Conservation (phyloP, 164 flowering plant species). For the Hamamelis virginiana region DNA sequence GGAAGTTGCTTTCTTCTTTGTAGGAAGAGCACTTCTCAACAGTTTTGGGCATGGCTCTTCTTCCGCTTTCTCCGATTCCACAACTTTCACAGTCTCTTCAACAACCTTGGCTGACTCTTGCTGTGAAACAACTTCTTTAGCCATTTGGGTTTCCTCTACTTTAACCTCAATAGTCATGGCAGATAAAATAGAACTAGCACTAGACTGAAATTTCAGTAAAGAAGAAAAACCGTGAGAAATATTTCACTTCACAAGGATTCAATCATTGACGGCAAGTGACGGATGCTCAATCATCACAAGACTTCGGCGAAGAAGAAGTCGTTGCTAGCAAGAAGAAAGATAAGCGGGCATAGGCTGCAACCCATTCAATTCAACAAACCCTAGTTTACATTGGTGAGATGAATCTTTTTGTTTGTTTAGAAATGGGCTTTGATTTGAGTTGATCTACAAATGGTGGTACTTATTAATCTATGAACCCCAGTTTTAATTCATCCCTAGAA, state of each 20-base stretch:
- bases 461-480: too few species aligned
- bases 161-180: conserved; percentile 52
- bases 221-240: background rate
- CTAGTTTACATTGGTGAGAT: too few species aligned
- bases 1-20: conserved; percentile 58
- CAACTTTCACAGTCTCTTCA: conserved; percentile 15
- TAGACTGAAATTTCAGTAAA: conserved; percentile 1
- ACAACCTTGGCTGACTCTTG: conserved; percentile 19
- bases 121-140: conserved; percentile 16
- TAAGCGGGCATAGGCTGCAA: too few species aligned
- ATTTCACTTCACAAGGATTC: background rate
- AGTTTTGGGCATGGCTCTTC: conserved; percentile 11
- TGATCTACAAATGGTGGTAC: too few species aligned
- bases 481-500: too few species aligned
- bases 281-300: too few species aligned
- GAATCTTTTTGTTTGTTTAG: too few species aligned
- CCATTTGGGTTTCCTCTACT: conserved; percentile 19
- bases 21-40: conserved; percentile 56
- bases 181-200: background rate
- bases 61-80: conserved; percentile 10
- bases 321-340: too few species aligned
- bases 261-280: too few species aligned
- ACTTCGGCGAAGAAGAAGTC: too few species aligned
- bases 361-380: too few species aligned
- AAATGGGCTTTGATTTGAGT: too few species aligned